Evolutionary conservation across 2,329 filamentous ascomycete genomes (phyloP).

Genomic region (Aspergillus fijiensis): DNA sequence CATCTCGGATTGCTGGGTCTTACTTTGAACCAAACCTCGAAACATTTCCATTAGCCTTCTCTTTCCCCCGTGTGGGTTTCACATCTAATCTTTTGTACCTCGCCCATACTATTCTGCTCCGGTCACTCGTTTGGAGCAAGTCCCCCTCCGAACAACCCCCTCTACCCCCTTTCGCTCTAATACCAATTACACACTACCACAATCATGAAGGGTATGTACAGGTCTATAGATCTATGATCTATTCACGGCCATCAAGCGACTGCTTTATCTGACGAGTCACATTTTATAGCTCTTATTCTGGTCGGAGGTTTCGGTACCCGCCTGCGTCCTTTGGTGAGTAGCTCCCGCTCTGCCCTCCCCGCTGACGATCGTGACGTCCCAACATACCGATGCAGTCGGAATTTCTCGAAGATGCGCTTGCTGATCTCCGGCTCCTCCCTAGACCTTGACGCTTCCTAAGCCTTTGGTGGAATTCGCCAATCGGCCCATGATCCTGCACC

Average conservation of each 20-base stretch:
- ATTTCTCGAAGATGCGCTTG: conserved; percentile 4
- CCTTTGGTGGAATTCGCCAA: conserved; percentile 98
- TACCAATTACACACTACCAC: conserved; percentile 9
- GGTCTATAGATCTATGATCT: not conserved
- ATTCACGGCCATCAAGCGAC: not conserved
- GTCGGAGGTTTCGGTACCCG: conserved; percentile 98
- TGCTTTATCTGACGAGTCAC: conserved; percentile 10
- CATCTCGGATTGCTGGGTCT: not conserved
- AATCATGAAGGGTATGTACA: conserved; percentile 20
- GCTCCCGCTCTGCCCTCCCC: conserved; percentile 28
- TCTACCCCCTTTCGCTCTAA: conserved; percentile 4
- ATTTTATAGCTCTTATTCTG: conserved; percentile 80
- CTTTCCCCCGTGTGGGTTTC: not conserved
- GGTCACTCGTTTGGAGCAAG: conserved; percentile 13
- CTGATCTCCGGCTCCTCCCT: conserved; percentile 20
- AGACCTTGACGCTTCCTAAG: conserved; percentile 97
- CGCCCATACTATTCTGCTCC: conserved; percentile 6
- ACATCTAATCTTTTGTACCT: not conserved
- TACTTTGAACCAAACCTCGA: not conserved
- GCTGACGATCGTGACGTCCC: conserved; percentile 17
- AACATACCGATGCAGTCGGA: conserved; percentile 3
- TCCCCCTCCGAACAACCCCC: conserved; percentile 3
- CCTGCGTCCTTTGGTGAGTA: conserved; percentile 84
- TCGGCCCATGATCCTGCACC: conserved; percentile 98
- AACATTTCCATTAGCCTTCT: not conserved